Base-by-base conservation (phyloP, 805 yeast genomes). In the Suhomyces kilbournensis region DNA sequence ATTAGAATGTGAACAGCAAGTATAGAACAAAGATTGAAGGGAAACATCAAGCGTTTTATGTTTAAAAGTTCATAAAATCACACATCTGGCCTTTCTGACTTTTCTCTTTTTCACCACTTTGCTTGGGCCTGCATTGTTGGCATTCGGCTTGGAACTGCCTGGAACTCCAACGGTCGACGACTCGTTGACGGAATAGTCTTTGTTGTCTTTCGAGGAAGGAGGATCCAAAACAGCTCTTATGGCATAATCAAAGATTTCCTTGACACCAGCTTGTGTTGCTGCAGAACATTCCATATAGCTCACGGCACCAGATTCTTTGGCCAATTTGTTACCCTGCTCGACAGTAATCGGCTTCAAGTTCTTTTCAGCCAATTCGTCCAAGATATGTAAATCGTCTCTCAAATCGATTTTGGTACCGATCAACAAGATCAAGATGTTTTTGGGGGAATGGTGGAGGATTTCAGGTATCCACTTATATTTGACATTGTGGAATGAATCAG, bases 321-420 rank as follows among this genome's bases (percentile, higher is more conserved):
- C 91, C 58, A 87, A 70, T 57, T 80, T 78, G 40, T 68, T 65
- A 34, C 93, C 96, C 62, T 89, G 90, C 23, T 78, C 71, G 35
- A 67, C 65, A 9, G 85, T 66, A 35, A 91, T 76, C 20, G 94
- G 94, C 51, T 79, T 78, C 56, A 77, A 74, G 39, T 86, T 81
- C 57, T 79, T 77, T 58, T 81, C 88, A 48, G 78, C 79, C 54
- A 90, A 77, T 54, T 85, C 88, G 59, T 82, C 86, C 59, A 85
- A 71, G n/a, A 85, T 81, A 59, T 84, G 88, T 46, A 84, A 85
- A 63, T 89, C 96, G 50, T 89, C 93, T 67, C 96, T 80, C 58
- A 91, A 74, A 74, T 91, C 97, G 19, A 85, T 73, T 68, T 91
- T 91, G n/a, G 97, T 91, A 50, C 97, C 97, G 28, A 91, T 86